A percentile compares a stretch with the other conserved stretches of the same genome.
Conservation (phyloP, 2,329 filamentous ascomycete genomes). For the Gnomoniopsis sp. region DNA sequence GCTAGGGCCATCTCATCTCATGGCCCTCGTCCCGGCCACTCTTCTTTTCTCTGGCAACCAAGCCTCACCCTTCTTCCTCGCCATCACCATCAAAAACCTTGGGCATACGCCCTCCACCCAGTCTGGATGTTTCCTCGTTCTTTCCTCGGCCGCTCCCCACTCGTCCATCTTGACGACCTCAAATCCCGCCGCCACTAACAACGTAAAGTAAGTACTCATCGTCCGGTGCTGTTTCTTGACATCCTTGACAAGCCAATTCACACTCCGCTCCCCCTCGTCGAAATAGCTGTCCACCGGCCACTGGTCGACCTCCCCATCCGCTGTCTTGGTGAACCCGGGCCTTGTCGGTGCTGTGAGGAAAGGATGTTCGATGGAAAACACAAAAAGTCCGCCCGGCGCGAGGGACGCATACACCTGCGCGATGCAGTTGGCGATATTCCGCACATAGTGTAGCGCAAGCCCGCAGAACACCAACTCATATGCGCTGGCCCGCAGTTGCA, state of each 20-base stretch:
- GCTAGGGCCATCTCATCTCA: background rate
- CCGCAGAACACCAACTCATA: conserved; percentile 39
- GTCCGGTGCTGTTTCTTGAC: conserved; percentile 46
- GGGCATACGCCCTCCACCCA: conserved; percentile 20
- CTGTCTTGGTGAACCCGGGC: conserved; percentile 24
- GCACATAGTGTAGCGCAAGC: conserved; percentile 39
- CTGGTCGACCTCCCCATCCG: conserved; percentile 25
- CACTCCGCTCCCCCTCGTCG: conserved; percentile 36
- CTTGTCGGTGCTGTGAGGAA: conserved; percentile 39
- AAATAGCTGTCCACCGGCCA: conserved; percentile 42
- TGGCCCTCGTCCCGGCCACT: background rate
- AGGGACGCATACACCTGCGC: conserved; percentile 29
- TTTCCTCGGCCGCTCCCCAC: conserved; percentile 26
- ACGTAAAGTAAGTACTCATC: conserved; percentile 36
- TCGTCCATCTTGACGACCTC: conserved; percentile 36
- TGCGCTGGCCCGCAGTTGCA: conserved; percentile 22
- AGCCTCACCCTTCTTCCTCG: conserved; percentile 14
- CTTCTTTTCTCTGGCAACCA: background rate
- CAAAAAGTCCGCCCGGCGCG: conserved; percentile 32
- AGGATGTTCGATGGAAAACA: conserved; percentile 47
- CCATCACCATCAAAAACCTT: conserved; percentile 19
- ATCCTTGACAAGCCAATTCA: conserved; percentile 39
- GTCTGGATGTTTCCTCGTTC: conserved; percentile 22
- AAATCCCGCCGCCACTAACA: conserved; percentile 34
- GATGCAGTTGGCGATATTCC: conserved; percentile 30